Conservation (phyloP, 768 basidiomycete species). For the Lepiota subincarnata region DNA sequence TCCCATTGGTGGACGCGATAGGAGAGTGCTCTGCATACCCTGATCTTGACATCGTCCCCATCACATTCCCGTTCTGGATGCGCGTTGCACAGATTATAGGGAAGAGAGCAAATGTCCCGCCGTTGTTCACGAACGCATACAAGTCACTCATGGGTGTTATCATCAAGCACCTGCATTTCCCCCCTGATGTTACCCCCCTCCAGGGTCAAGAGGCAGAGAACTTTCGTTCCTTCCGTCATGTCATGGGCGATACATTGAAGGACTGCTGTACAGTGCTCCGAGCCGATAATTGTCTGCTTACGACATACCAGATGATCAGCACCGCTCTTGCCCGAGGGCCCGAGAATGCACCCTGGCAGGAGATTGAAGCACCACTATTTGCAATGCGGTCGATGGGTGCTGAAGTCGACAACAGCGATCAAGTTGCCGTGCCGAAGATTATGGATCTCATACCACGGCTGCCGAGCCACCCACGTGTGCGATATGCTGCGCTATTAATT, state of each 20-base stretch:
- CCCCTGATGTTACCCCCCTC: slow-evolving; percentile 60
- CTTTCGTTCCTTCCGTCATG: slow-evolving; percentile 93
- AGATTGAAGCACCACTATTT: slow-evolving; percentile 95
- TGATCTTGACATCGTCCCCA: slow-evolving; percentile 93
- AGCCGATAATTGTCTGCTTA: slow-evolving; percentile 75
- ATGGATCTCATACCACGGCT: slow-evolving; percentile 92
- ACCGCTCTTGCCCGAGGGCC: slow-evolving; percentile 60
- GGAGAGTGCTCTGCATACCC: slow-evolving; percentile 88
- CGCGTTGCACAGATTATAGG: slow-evolving; percentile 87
- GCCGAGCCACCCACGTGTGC: slow-evolving; percentile 85
- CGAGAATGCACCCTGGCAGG: slow-evolving; percentile 79
- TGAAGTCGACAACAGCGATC: slow-evolving; percentile 79
- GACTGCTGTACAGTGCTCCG: slow-evolving; percentile 96
- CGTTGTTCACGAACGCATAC: slow-evolving; percentile 82
- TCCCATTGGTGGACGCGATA: slow-evolving; percentile 93
- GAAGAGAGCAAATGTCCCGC: slow-evolving; percentile 66
- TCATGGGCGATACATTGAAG: slow-evolving; percentile 98
- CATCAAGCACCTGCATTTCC: slow-evolving; percentile 89
- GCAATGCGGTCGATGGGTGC: slow-evolving; percentile 98
- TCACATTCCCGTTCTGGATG: slow-evolving; percentile 99
- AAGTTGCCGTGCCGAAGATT: slow-evolving; percentile 88
- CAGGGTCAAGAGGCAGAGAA: slow-evolving; percentile 86
- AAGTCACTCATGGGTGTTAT: slow-evolving; percentile 79
- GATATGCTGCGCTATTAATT: slow-evolving; percentile 92
- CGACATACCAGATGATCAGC: slow-evolving; percentile 79